These are phyloP conservation scores for Spergularia marina DNA, from an alignment of 148 eudicot species.

Conservation along the genomic window DNA sequence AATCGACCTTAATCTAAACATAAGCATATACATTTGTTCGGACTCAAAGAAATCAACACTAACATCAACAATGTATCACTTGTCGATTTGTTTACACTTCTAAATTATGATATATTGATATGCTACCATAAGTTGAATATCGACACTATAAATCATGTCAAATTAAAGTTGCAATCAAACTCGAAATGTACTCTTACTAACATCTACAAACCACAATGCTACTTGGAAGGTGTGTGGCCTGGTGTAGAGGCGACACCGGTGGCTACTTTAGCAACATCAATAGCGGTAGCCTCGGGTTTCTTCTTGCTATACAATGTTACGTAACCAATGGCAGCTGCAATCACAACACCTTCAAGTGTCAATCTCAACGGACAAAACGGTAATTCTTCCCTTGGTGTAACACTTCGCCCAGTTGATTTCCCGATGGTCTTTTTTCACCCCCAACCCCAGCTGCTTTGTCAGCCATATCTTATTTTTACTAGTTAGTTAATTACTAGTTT, in stretches of 20 bases:
- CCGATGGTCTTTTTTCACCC: conserved; percentile 27
- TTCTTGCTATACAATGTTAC: conserved; percentile 53
- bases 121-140: too few species aligned
- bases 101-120: too few species aligned
- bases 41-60: too few species aligned
- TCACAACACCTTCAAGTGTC: conserved; percentile 49
- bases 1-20: too few species aligned
- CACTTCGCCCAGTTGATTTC: conserved; percentile 36
- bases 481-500: not conserved
- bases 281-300: conserved; percentile 64
- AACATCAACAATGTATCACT: too few species aligned
- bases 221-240: conserved; percentile 43
- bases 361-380: conserved; percentile 33
- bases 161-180: too few species aligned
- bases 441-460: conserved; percentile 22
- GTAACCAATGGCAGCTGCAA: conserved; percentile 38
- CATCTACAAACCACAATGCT: not conserved
- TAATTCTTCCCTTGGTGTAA: conserved; percentile 49
- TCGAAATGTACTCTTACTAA: too few species aligned
- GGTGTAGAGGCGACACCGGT: too few species aligned
- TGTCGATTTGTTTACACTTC: too few species aligned
- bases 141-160: too few species aligned
- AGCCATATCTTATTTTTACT: conserved; percentile 7
- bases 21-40: too few species aligned
- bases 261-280: conserved; percentile 61